Conservation (phyloP, 1,284 basidiomycete species). For the Cryptococcus sp. region DNA sequence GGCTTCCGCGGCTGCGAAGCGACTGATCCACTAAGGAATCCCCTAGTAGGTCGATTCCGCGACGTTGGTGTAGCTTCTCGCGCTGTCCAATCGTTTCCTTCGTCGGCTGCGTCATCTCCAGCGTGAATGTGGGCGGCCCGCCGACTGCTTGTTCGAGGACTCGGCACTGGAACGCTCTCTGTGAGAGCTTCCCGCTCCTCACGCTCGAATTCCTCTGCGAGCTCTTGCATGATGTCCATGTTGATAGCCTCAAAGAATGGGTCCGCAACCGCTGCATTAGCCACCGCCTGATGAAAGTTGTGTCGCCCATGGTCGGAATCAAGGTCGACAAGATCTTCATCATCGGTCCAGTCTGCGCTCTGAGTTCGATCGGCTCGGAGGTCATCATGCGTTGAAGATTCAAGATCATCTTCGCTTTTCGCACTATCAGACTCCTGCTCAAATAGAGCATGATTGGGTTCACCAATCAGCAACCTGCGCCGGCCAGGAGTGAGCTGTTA, state of each 20-base stretch:
- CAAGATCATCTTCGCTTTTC: no score
- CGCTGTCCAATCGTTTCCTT: background rate
- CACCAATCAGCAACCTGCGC: constrained; percentile 1
- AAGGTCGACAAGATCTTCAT: background rate
- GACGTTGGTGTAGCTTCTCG: no score
- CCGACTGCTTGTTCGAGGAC: no score
- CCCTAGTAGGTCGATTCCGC: no score
- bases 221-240: background rate
- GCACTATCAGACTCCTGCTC: no score
- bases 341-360: background rate
- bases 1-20: no score
- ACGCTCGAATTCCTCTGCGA: constrained; percentile 1
- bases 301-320: background rate
- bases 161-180: no score
- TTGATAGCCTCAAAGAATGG: constrained; percentile 1
- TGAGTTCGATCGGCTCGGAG: background rate
- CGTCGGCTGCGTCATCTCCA: background rate
- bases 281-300: background rate
- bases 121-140: background rate
- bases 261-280: background rate
- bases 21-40: no score
- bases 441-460: no score
- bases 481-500: constrained; percentile 8
- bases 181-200: background rate
- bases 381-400: background rate